Base-by-base conservation (phyloP, 768 basidiomycete genomes). In the Lactarius evosmus region DNA sequence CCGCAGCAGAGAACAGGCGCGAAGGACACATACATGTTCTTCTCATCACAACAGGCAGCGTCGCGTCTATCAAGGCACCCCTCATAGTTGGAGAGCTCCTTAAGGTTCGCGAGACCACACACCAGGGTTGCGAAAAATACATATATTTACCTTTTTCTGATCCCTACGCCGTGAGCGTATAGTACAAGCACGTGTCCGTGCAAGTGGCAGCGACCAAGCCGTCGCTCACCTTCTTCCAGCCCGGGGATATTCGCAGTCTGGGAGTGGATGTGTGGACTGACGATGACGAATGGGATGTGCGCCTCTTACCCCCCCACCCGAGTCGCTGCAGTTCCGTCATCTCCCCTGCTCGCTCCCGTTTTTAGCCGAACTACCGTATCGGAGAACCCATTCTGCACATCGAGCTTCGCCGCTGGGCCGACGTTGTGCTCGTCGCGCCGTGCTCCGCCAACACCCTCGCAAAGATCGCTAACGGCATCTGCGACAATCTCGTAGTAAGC, bases 371-470 rank as follows among this genome's bases (percentile, higher is more conserved):
- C 70, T 91, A 84, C 71, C 83, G 82, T 65, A 84, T 95, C 53
- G 91, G 94, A 1, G 90, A 98, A 69, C 93, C 94, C 0, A 96
- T 98, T 60, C 80, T 98, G 30, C 97, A 99, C 74, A 98, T 98
- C 61, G 95, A 99, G 76, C 85, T 97, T 2, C 77, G 94, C 36
- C 78, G 87, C 60, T 98, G 97, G 97, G 95, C 96, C 51, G 95
- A 99, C 71, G 76, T 98, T 56, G 95, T 98, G 56, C 86, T 99
- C 54, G 83, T 99, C 55, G 93, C 93, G 0, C 97, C 97, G 0
- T 98, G 95, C 71, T 95, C 93, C 0, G 95, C 96, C n/a, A 98
- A 97, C 74, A 95, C 94, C 1, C 83, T 99, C 22, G 85, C 94
- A 9, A 98, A 98, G 76, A 89, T 99, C 58, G 90, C 94, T 0